These are phyloP conservation scores for Vanrija pseudolonga DNA, from an alignment of 1,284 basidiomycete species.

Conservation along the genomic window DNA sequence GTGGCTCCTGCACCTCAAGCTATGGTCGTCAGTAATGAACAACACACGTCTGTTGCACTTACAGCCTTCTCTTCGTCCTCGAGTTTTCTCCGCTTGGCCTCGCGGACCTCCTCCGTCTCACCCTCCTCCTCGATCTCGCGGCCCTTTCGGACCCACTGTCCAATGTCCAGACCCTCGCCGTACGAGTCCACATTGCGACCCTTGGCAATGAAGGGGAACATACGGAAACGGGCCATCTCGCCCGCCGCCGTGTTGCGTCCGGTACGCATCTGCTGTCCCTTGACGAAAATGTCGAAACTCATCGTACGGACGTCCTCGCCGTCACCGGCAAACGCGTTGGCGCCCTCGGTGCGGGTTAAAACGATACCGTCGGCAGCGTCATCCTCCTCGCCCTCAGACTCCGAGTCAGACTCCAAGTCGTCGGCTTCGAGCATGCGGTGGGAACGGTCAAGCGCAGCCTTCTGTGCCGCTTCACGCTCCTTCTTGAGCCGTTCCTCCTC, in stretches of 20 bases:
- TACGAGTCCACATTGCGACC: slow-evolving; percentile 90
- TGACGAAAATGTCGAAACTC: slow-evolving; percentile 94
- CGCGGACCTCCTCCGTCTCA: slow-evolving; percentile 73
- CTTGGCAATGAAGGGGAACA: slow-evolving; percentile 96
- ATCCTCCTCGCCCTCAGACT: slow-evolving; percentile 66
- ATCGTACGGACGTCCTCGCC: slow-evolving; percentile 52
- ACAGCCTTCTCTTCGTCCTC: slow-evolving; percentile 81
- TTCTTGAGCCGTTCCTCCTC: slow-evolving; percentile 73
- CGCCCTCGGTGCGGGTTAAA: slow-evolving; percentile 45
- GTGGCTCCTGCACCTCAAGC: slow-evolving; percentile 72
- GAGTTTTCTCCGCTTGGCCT: slow-evolving; percentile 63
- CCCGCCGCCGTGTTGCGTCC: slow-evolving; percentile 48
- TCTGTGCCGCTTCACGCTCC: slow-evolving; percentile 80
- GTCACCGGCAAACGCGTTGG: slow-evolving; percentile 37
- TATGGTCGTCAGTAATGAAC: slow-evolving; percentile 35
- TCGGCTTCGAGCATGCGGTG: slow-evolving; percentile 83
- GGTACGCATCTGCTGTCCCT: slow-evolving; percentile 80
- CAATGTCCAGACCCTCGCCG: slow-evolving; percentile 91
- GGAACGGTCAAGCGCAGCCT: slow-evolving; percentile 76
- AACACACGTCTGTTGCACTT: slow-evolving; percentile 11
- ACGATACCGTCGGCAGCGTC: slow-evolving; percentile 63
- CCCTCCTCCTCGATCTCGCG: slow-evolving; percentile 82
- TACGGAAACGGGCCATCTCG: slow-evolving; percentile 67
- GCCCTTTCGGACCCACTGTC: slow-evolving; percentile 85
- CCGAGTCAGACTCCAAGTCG: slow-evolving; percentile 59